A percentile compares a stretch with the other conserved stretches of the same genome.
Evolutionary conservation across 495 filamentous ascomycete genomes (phyloP).

Genomic region (Penicillium longicatenatum): DNA sequence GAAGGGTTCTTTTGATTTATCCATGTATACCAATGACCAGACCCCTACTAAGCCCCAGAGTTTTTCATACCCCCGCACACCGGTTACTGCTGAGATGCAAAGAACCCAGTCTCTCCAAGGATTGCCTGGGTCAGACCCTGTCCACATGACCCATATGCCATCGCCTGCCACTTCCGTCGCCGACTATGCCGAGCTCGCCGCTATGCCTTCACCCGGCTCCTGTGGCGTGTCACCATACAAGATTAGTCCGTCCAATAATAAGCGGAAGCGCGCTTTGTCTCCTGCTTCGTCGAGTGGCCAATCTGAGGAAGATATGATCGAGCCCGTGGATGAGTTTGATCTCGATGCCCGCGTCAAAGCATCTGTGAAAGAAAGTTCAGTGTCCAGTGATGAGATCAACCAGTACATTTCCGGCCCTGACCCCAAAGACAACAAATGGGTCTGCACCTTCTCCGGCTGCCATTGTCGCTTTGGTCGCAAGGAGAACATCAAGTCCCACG

Average conservation of each 20-base stretch:
- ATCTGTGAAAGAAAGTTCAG: slow-evolving; percentile 69
- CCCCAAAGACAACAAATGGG: slow-evolving; percentile 72
- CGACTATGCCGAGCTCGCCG: slow-evolving; percentile 48
- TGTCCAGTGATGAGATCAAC: slow-evolving; percentile 84
- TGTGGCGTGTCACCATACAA: slow-evolving; percentile 29
- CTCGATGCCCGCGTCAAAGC: slow-evolving; percentile 51
- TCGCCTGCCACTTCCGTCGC: slow-evolving; percentile 54
- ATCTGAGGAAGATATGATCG: slow-evolving; percentile 36
- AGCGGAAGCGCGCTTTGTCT: slow-evolving; percentile 11
- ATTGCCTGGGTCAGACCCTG: slow-evolving; percentile 35
- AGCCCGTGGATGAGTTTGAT: slow-evolving; percentile 48
- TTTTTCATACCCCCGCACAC: slow-evolving; percentile 36
- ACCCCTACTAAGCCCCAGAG: slow-evolving; percentile 39
- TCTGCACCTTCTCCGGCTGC: slow-evolving; percentile 80
- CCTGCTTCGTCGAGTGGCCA: slow-evolving; percentile 33
- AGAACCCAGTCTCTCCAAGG: slow-evolving; percentile 50
- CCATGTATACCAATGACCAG: slow-evolving; percentile 36
- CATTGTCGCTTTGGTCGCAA: slow-evolving; percentile 84
- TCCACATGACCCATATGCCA: slow-evolving; percentile 44
- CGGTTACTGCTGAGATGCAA: slow-evolving; percentile 47
- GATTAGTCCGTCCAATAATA: slow-evolving; percentile 29
- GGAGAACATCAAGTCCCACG: slow-evolving; percentile 97
- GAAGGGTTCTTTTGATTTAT: slow-evolving; percentile 42
- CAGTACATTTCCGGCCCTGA: slow-evolving; percentile 82
- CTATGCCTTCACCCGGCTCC: slow-evolving; percentile 43